These are phyloP conservation scores for Thermothielavioides terrestris DNA, from an alignment of 495 filamentous ascomycete genomes.

Conservation along the genomic window DNA sequence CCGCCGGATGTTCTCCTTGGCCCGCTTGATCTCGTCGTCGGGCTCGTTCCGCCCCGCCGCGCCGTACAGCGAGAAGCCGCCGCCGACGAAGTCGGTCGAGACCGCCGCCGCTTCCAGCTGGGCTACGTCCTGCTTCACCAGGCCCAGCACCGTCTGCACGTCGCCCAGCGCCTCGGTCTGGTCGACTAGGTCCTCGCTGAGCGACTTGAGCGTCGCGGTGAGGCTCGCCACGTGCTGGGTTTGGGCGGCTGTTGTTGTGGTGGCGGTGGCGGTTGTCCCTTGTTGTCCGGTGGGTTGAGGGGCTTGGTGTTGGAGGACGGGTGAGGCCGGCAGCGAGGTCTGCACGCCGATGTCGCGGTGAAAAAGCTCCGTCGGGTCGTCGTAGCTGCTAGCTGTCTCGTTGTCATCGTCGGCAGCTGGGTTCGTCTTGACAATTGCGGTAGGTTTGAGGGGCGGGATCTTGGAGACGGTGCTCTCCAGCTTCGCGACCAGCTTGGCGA, in stretches of 20 bases:
- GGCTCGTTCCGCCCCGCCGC: constrained; percentile 40
- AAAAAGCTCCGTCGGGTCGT: constrained; percentile 75
- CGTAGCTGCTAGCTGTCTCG: constrained; percentile 37
- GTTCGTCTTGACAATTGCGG: not conserved
- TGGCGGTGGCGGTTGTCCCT: constrained; percentile 16
- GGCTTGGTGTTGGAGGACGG: not conserved
- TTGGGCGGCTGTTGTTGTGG: no score
- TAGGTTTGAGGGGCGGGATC: constrained; percentile 23
- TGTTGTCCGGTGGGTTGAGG: not conserved
- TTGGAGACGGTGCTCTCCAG: constrained; percentile 64
- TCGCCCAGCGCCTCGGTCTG: constrained; percentile 30
- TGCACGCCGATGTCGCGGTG: constrained; percentile 85
- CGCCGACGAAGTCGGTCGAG: constrained; percentile 18
- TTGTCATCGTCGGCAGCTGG: constrained; percentile 13
- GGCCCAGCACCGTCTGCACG: constrained; percentile 37
- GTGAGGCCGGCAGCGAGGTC: constrained; percentile 51
- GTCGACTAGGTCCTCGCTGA: constrained; percentile 38
- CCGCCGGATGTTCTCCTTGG: constrained; percentile 77
- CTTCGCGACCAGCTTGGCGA: constrained; percentile 61
- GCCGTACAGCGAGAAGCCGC: constrained; percentile 34
- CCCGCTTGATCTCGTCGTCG: constrained; percentile 66
- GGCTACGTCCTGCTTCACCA: constrained; percentile 41
- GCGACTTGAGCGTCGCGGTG: constrained; percentile 42
- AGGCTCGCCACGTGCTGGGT: constrained; percentile 26
- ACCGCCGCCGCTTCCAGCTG: constrained; percentile 30